phyloP scores from a whole-genome alignment of 345 rosid genomes.

The Citrus glauca region DNA sequence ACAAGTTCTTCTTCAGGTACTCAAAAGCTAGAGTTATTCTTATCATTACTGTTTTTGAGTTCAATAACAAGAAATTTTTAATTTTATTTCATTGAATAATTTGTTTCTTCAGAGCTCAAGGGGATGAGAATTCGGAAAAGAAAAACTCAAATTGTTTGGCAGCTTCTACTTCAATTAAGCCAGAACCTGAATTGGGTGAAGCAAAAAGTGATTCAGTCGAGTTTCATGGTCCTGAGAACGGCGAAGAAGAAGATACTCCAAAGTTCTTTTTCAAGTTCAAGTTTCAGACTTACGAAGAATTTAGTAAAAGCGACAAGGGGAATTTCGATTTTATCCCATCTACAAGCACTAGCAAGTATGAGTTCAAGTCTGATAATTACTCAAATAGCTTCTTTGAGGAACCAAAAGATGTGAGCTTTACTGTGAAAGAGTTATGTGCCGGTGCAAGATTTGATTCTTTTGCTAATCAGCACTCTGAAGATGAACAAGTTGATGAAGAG shows the following conservation, averaged over 20 bases:
- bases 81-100: background rate
- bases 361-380: constrained; percentile 27
- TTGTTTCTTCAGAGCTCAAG: constrained; percentile 26
- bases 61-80: background rate
- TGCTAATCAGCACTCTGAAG: background rate
- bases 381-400: constrained; percentile 35
- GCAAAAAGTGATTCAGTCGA: constrained; percentile 10
- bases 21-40: background rate
- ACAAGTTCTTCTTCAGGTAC: constrained; percentile 38
- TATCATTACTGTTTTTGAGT: background rate
- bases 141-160: constrained; percentile 17
- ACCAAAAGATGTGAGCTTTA: constrained; percentile 40
- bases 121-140: constrained; percentile 13
- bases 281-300: constrained; percentile 52
- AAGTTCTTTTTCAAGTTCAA: constrained; percentile 61
- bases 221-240: constrained; percentile 10
- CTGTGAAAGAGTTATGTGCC: constrained; percentile 30
- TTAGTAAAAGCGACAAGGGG: constrained; percentile 23
- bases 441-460: constrained; percentile 15
- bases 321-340: constrained; percentile 21
- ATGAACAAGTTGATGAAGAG: constrained; percentile 4
- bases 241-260: constrained; percentile 35
- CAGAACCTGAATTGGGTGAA: constrained; percentile 19
- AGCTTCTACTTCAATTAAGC: constrained; percentile 7
- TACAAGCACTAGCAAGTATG: constrained; percentile 36